phyloP scores from a whole-genome alignment of 176 grass and related monocot species.

The Hsuehochloa calcarea region DNA sequence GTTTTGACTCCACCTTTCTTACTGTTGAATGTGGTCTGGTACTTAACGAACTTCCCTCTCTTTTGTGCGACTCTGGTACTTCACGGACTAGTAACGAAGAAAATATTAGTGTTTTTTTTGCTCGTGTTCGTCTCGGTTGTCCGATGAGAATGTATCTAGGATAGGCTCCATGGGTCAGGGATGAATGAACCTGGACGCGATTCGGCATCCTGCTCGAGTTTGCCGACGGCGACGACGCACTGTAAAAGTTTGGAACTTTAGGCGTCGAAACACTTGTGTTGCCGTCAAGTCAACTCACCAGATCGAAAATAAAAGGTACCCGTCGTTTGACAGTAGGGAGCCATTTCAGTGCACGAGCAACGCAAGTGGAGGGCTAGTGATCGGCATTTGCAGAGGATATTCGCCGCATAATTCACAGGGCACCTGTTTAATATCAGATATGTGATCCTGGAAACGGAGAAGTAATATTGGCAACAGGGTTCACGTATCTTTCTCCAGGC shows the following conservation, averaged over 20 bases:
- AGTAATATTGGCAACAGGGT: too few relatives aligned
- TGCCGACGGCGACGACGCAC: neutral
- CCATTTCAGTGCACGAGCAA: neutral
- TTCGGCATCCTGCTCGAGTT: neutral
- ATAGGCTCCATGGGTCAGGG: neutral
- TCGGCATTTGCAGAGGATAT: constrained; percentile 19
- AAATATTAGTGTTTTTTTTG: neutral
- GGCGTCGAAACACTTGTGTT: neutral
- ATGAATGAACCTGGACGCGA: neutral
- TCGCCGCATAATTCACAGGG: neutral
- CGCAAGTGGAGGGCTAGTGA: neutral
- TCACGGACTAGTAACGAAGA: too few relatives aligned
- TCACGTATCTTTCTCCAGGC: neutral
- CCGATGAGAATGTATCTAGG: neutral
- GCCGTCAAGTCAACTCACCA: neutral
- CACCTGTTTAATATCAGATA: too few relatives aligned
- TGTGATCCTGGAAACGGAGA: neutral
- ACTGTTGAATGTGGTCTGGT: neutral
- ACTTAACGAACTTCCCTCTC: too few relatives aligned
- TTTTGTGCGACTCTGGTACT: too few relatives aligned
- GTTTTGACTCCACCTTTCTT: neutral
- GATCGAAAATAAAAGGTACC: neutral
- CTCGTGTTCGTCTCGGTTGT: neutral
- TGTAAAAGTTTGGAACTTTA: neutral
- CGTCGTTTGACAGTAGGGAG: neutral